These are phyloP conservation scores for Mallotus repandus DNA, from an alignment of 441 rosid genomes.

Conservation along the genomic window DNA sequence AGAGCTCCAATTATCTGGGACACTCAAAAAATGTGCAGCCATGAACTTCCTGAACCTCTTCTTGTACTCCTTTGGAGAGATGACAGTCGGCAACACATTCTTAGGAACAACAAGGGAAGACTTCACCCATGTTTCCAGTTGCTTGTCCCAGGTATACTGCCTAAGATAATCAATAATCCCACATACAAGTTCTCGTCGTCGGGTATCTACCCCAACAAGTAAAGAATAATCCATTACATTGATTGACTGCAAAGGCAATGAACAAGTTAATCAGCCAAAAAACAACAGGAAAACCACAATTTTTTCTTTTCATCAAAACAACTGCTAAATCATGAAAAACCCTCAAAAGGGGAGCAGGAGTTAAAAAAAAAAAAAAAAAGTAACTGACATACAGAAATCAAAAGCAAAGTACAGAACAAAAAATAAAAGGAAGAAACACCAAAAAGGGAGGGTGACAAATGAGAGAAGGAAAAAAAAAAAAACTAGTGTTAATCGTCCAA, in stretches of 20 bases:
- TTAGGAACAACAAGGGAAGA: conserved; percentile 80
- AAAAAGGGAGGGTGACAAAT: not conserved
- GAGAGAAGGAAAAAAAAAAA: not conserved
- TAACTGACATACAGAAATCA: not conserved
- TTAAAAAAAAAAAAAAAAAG: not conserved
- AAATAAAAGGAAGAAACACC: not conserved
- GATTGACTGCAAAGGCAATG: conserved; percentile 51
- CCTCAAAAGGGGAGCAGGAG: not conserved
- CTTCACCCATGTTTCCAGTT: conserved; percentile 95
- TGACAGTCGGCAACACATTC: conserved; percentile 80
- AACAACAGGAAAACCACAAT: not conserved
- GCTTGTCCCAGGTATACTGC: conserved; percentile 98
- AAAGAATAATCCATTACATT: conserved; percentile 98
- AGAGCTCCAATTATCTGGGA: conserved; percentile 89
- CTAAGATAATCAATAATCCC: conserved; percentile 97
- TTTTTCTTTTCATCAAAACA: not conserved
- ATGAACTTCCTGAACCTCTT: conserved; percentile 90
- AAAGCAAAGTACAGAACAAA: not conserved
- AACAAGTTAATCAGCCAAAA: conserved; percentile 16
- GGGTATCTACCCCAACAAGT: conserved; percentile 81
- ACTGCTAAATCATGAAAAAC: not conserved
- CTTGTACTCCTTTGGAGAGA: conserved; percentile 93
- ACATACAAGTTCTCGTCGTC: conserved; percentile 75
- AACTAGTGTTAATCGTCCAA: not conserved
- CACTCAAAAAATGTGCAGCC: conserved; percentile 76